A percentile compares a stretch with the other conserved stretches of the same genome.
phyloP scores from a whole-genome alignment of 2,329 filamentous ascomycete species.

The Coniosporium tulheliwenetii region DNA sequence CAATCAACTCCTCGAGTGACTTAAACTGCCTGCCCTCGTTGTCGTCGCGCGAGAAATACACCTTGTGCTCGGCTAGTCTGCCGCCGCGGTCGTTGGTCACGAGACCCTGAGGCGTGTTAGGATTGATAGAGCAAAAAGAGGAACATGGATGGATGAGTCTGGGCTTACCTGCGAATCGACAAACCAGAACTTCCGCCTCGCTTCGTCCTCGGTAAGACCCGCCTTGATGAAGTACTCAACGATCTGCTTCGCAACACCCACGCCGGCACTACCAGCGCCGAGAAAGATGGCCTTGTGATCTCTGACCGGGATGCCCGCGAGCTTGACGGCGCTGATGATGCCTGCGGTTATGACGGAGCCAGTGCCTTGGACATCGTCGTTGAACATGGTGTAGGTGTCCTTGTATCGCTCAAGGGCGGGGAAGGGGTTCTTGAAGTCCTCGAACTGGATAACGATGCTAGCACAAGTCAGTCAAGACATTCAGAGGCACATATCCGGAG shows the following conservation, averaged over 20 bases:
- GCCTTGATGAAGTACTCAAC: constrained; percentile 93
- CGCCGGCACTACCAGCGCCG: constrained; percentile 86
- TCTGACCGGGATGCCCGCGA: constrained; percentile 68
- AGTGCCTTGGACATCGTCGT: constrained; percentile 96
- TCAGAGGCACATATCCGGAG: not conserved
- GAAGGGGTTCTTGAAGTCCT: constrained; percentile 97
- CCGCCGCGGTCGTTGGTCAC: constrained; percentile 89
- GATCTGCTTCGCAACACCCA: constrained; percentile 94
- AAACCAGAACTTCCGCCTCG: constrained; percentile 86
- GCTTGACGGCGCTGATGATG: constrained; percentile 60
- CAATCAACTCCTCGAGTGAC: constrained; percentile 77
- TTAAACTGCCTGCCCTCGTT: constrained; percentile 53
- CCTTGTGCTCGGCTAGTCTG: constrained; percentile 76
- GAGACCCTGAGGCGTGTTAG: constrained; percentile 40
- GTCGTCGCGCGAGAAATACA: constrained; percentile 51
- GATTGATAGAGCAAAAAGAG: not conserved
- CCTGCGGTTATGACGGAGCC: constrained; percentile 87
- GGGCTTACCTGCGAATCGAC: constrained; percentile 62
- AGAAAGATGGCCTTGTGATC: constrained; percentile 94
- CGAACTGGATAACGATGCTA: constrained; percentile 74
- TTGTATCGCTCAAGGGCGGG: constrained; percentile 83
- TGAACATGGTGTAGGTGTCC: constrained; percentile 85
- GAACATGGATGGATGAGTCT: not conserved
- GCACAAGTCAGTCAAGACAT: constrained; percentile 2
- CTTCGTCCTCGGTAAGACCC: constrained; percentile 75